phyloP scores from a whole-genome alignment of 768 basidiomycete genomes.

The Baorangia bicolor region DNA sequence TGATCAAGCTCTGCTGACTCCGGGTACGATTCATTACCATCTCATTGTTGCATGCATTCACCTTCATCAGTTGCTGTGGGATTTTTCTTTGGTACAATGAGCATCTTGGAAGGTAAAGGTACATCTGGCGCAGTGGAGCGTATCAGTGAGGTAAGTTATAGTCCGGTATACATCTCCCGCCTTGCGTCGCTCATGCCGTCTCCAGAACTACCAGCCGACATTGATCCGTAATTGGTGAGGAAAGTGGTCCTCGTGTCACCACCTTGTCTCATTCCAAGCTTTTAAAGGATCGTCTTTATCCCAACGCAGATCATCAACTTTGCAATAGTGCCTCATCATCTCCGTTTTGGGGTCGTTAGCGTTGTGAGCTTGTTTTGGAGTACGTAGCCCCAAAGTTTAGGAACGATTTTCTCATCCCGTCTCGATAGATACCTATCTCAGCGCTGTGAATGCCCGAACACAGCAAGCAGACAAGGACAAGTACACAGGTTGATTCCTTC shows the following conservation, averaged over 20 bases:
- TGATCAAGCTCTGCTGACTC: conserved; percentile 78
- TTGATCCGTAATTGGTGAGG: conserved; percentile 73
- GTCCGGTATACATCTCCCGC: not conserved
- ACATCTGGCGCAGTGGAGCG: conserved; percentile 48
- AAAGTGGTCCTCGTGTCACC: not conserved
- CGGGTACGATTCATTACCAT: conserved; percentile 39
- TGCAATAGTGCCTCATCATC: conserved; percentile 68
- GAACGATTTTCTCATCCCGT: not conserved
- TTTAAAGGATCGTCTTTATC: conserved; percentile 66
- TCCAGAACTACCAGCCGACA: conserved; percentile 69
- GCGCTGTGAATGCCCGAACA: conserved; percentile 47
- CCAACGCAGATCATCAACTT: conserved; percentile 84
- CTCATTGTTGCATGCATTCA: conserved; percentile 11
- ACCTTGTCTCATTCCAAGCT: not conserved
- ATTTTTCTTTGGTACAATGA: conserved; percentile 74
- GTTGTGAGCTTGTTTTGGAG: conserved; percentile 84
- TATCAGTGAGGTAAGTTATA: conserved; percentile 35
- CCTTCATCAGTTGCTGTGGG: conserved; percentile 40
- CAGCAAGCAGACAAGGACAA: conserved; percentile 1
- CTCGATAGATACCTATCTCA: conserved; percentile 59
- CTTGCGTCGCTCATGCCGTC: conserved; percentile 5
- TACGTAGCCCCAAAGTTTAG: conserved; percentile 37
- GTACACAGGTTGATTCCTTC: conserved; percentile 1
- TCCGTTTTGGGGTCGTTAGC: conserved; percentile 72
- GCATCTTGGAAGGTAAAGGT: conserved; percentile 74